phyloP scores from a whole-genome alignment of 257 asterid species.

The Nicotiana knightiana region DNA sequence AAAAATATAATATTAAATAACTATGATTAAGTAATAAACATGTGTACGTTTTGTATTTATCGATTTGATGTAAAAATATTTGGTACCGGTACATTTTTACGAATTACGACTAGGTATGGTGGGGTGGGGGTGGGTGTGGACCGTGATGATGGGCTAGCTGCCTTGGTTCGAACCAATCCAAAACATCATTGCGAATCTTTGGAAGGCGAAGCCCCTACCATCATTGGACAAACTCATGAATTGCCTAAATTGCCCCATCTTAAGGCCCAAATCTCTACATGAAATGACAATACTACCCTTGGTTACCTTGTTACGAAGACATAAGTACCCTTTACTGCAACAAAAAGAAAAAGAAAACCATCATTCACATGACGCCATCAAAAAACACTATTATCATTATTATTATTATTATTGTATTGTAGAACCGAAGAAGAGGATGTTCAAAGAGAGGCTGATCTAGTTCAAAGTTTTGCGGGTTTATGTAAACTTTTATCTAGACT shows the following conservation, averaged over 20 bases:
- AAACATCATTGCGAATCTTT: conserved; percentile 80
- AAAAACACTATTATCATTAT: conserved; percentile 35
- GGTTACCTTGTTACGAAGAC: background rate
- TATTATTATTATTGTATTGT: conserved; percentile 14
- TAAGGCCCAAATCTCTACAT: background rate
- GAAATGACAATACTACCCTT: background rate
- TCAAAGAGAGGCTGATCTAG: no score
- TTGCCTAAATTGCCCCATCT: conserved; percentile 29
- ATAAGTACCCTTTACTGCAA: conserved; percentile 26
- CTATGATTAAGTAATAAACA: no score
- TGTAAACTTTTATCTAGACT: background rate
- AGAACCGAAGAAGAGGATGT: conserved; percentile 12
- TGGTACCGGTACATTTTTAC: fast-evolving
- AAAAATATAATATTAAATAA: no score
- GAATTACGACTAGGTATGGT: conserved; percentile 8
- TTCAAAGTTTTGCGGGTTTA: no score
- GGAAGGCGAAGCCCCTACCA: conserved; percentile 47
- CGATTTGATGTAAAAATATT: no score
- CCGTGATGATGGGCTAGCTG: conserved; percentile 51
- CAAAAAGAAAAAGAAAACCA: conserved; percentile 2
- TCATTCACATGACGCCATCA: conserved; percentile 67
- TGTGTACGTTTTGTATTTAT: no score
- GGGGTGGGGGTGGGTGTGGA: background rate
- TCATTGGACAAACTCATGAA: conserved; percentile 18
- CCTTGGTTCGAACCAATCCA: conserved; percentile 77